Evolutionary conservation across 331 rosid genomes (phyloP), one percentile per base, ranked within the genome.

Genomic region (Quercus tomentella): DNA sequence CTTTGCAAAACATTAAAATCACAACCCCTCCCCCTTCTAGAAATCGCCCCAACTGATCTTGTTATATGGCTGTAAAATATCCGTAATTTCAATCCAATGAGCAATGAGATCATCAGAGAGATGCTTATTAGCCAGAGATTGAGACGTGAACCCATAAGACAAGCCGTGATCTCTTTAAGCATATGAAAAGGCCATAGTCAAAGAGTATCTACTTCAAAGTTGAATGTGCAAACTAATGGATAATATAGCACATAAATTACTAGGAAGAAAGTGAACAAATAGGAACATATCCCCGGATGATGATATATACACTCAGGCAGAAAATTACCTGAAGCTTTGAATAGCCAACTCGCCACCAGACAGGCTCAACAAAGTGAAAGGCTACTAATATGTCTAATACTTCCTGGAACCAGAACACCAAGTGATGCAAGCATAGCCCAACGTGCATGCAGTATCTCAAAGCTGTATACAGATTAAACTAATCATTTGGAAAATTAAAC

Each of bases 301-400:
- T 61, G 68, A 65, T 76, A 23, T 30, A 65, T 17, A 18, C 51
- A 60, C 52, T 15, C 73, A 52, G 78, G 56, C 30, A 16, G 22
- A 67, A 61, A 21, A 57, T 76, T 51, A 92, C 98, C 97, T 88
- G 84, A 83, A 94, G 96, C 82, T 94, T 94, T 49, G 98, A 89
- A 88, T 92, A 94, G 72, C 97, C 98, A 80, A 92, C 98, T 63
- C 96, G 91, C 98, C 98, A 91, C 98, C 98, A 95, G 37, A 95
- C 89, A 45, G 98, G 97, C 82, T 95, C 97, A 20, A 80, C 93
- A 81, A 95, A 95, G 88, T 95, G 96, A 89, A 91, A 89, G 77
- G 89, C 86, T 82, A 97, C 97, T 41, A 68, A 73, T 15, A 89
- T 82, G 82, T 92, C 91, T 74, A 92, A 87, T 70, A 87, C 81